These are phyloP conservation scores for Penicillium paradoxum DNA, from an alignment of 495 filamentous ascomycete genomes.

Conservation along the genomic window DNA sequence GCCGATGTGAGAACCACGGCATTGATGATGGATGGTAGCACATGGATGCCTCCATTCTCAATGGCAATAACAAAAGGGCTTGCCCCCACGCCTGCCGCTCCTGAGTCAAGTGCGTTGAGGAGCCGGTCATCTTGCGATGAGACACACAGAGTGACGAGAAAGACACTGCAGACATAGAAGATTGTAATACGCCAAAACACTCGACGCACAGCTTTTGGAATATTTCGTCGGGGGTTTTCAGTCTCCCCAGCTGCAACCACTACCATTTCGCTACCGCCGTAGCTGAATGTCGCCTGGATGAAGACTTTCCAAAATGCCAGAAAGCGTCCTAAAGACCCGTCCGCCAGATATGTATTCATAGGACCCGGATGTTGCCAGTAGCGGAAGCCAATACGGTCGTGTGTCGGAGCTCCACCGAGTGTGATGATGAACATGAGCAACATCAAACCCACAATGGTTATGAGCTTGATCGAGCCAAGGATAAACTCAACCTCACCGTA, in stretches of 20 bases:
- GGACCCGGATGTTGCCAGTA: constrained; percentile 50
- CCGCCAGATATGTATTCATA: constrained; percentile 38
- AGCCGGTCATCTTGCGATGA: constrained; percentile 13
- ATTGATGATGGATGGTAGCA: constrained; percentile 69
- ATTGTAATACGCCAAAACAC: constrained; percentile 78
- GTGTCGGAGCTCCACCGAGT: constrained; percentile 22
- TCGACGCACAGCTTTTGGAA: constrained; percentile 71
- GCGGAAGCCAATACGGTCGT: constrained; percentile 30
- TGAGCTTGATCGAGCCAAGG: constrained; percentile 41
- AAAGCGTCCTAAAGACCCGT: constrained; percentile 37
- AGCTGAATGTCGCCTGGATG: constrained; percentile 40
- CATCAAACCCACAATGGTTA: constrained; percentile 41
- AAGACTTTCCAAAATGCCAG: constrained; percentile 39
- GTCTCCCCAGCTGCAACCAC: constrained; percentile 76
- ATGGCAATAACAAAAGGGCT: constrained; percentile 40
- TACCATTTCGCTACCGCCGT: constrained; percentile 61
- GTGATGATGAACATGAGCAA: constrained; percentile 48
- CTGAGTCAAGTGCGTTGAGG: constrained; percentile 29
- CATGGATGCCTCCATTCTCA: constrained; percentile 54
- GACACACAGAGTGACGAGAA: constrained; percentile 49
- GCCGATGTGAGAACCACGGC: constrained; percentile 62
- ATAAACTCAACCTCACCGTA: constrained; percentile 47
- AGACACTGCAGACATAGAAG: constrained; percentile 61
- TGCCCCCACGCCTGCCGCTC: constrained; percentile 33
- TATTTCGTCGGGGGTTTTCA: constrained; percentile 63